Evolutionary conservation across 1,284 basidiomycete species (phyloP), one percentile per base, ranked within the genome.

Genomic region (Marasmius fiardii): DNA sequence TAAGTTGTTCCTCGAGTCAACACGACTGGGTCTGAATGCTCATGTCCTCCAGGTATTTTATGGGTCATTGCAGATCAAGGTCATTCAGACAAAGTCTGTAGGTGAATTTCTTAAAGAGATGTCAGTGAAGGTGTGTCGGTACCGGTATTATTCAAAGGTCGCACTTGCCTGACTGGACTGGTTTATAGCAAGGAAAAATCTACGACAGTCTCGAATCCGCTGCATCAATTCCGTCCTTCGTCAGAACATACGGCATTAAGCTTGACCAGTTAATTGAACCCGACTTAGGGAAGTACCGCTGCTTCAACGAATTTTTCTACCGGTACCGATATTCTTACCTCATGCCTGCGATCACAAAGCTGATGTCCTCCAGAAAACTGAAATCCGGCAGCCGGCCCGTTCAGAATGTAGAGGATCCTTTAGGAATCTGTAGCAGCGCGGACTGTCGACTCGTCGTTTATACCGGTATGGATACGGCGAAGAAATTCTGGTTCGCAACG

Each of bases 271-370:
- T 93, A 11, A 72, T 86, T 4, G 73, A 88, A 26, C 80, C 86
- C 3, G 84, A 91, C 63, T 67, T 86, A 47, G 66, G 64, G 0
- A 75, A 80, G 58, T 91, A 91, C 67, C 72, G 75, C 64, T 85
- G 74, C 12, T 93, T 95, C 76, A 95, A 94, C 70, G 79, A 90
- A 23, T 94, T 95, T 74, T 94, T 94, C 74, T 84, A 74, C 55
- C 77, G 78, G 76, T 75, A 47, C 4, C 58, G 58, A n/a, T 12
- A 16, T 26, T 31, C 28, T 10, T 24, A 23, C 20, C 21, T 47
- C 26, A 20, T 56, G 18, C 41, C 43, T 34, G 10, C 31, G 34
- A 10, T 33, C 23, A 45, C 6, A 35, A 51, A n/a, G n/a, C 24
- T 26, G 12, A 28, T 39, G 12, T 20, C 31, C 61, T 41, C 59